Evolutionary conservation across 331 rosid genomes (phyloP), one percentile per base, ranked within the genome.

Genomic region (Spiraea crenata): DNA sequence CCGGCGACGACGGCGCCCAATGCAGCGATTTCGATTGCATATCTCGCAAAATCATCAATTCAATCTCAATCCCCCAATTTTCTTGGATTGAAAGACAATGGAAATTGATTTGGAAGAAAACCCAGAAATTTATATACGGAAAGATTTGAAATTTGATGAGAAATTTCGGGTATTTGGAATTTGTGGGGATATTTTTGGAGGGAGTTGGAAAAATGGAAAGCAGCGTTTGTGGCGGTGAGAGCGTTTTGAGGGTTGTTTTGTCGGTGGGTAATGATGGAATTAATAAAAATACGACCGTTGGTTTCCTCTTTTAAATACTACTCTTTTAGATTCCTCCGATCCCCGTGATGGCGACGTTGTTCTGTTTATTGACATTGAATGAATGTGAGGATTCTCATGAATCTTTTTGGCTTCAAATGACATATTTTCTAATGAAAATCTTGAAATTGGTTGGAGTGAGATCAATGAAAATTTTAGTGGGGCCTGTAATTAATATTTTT

Each of bases 1-100:
- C 56, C 58, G 71, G 80, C 39, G 67, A 63, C 9, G 74, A 44
- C 9, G 74, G 48, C 14, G 45, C 19, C 81, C 64, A 70, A 57
- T 57, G 66, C 55, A 69, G 69, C 52, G 54, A 57, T 14, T 13
- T 77, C 13, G 85, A 68, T 37, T 61, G 69, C 96, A 85, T 87
- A 5, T 77, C 83, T 73, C 73, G 9, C 44, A 54, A 17, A 58
- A 67, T 65, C 70, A 72, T 13, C 41, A 69, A 62, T 52, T n/a
- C 11, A 37, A 9, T 25, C 31, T 25, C 49, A 45, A 11, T 45
- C 31, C 46, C 64, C 63, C n/a, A 5, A 57, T 7, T 54, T 54
- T 20, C 20, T 9, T 13, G 31, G n/a, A 37, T 39, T 6, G 35
- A 44, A 0, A 37, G 3, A 10, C 49, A 60, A 19, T 20, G 13